phyloP scores from a whole-genome alignment of 768 basidiomycete genomes.

The Goffeauzyma gilvescens region DNA sequence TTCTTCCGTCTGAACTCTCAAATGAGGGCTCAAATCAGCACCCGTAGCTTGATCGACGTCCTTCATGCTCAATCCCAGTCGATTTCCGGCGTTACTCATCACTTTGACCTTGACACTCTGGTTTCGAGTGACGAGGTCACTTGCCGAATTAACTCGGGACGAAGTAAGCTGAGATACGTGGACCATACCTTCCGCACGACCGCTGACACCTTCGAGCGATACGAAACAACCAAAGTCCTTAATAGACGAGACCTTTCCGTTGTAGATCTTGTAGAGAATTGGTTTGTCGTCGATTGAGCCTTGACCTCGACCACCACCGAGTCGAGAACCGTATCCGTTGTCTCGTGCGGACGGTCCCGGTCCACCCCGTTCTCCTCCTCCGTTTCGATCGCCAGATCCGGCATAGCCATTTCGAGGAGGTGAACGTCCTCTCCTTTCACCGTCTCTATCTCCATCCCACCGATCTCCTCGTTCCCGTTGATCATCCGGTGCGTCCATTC shows the following conservation, averaged over 20 bases:
- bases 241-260: slow-evolving; percentile 60
- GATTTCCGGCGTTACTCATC: slow-evolving; percentile 67
- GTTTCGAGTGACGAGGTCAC: slow-evolving; percentile 66
- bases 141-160: slow-evolving; percentile 64
- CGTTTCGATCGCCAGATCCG: too few species aligned
- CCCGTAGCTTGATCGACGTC: slow-evolving; percentile 86
- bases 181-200: slow-evolving; percentile 87
- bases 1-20: slow-evolving; percentile 81
- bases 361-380: too few species aligned
- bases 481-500: slow-evolving; percentile 7
- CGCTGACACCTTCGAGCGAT: slow-evolving; percentile 63
- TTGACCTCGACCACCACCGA: slow-evolving; percentile 22
- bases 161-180: slow-evolving; percentile 80
- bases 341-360: slow-evolving; percentile 19
- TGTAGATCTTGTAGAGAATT: slow-evolving; percentile 83
- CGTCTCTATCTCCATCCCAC: slow-evolving; percentile 6
- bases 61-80: slow-evolving; percentile 83
- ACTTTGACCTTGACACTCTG: slow-evolving; percentile 89
- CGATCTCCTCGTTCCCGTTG: slow-evolving; percentile 2
- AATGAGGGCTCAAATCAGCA: slow-evolving; percentile 78
- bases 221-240: slow-evolving; percentile 97
- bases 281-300: slow-evolving; percentile 54
- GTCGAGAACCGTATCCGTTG: slow-evolving; percentile 15
- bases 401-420: neutral
- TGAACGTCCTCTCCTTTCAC: neutral